Conservation (phyloP, 1,284 basidiomycete species). For the Naganishia albida region DNA sequence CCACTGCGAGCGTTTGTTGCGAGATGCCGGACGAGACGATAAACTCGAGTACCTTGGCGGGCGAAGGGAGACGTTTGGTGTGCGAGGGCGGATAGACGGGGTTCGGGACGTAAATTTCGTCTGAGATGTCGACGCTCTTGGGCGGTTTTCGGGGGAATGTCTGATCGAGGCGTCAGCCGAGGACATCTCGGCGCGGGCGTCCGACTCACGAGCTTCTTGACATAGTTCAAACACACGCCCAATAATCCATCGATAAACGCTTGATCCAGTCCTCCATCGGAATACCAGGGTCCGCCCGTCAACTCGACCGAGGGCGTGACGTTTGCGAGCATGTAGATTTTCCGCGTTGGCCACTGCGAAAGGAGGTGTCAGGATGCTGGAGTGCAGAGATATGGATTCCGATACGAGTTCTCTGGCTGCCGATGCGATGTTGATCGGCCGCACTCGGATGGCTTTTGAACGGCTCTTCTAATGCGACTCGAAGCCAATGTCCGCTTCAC, state of each 20-base stretch:
- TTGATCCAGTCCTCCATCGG: slow-evolving; percentile 50
- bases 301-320: slow-evolving; percentile 50
- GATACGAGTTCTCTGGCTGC: not conserved
- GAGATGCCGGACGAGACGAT: slow-evolving; percentile 41
- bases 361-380: not conserved
- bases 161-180: slow-evolving; percentile 31
- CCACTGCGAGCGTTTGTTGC: slow-evolving; percentile 43
- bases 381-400: not conserved
- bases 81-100: slow-evolving; percentile 44
- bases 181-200: no score
- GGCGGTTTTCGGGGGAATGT: slow-evolving; percentile 38
- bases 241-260: slow-evolving; percentile 47
- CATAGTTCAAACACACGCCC: slow-evolving; percentile 39
- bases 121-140: slow-evolving; percentile 35
- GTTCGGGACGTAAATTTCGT: slow-evolving; percentile 37
- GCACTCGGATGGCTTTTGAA: no score
- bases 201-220: slow-evolving; percentile 43
- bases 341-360: slow-evolving; percentile 47
- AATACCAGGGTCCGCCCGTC: slow-evolving; percentile 53
- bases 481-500: no score
- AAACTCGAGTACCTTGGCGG: slow-evolving; percentile 41
- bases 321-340: slow-evolving; percentile 45
- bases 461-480: no score
- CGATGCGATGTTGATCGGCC: no score
- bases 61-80: slow-evolving; percentile 42